These are phyloP conservation scores for Tarenaya hassleriana DNA, from an alignment of 345 rosid genomes.

Conservation along the genomic window DNA sequence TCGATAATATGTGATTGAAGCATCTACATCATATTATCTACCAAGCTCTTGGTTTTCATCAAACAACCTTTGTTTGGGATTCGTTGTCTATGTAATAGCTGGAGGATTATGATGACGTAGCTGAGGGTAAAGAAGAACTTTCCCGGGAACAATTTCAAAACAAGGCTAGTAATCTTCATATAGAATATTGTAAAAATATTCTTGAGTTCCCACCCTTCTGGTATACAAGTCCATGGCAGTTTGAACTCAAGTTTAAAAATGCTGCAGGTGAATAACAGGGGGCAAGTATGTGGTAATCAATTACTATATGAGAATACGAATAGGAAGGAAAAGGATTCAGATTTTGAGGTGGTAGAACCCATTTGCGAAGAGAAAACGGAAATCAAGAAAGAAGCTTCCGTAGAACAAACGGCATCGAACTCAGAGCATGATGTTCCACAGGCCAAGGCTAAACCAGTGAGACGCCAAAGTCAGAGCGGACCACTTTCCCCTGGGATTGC, in stretches of 20 bases:
- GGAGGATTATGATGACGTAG: conserved; percentile 64
- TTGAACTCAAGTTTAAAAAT: conserved; percentile 25
- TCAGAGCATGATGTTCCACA: conserved; percentile 44
- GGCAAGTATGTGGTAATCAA: conserved; percentile 29
- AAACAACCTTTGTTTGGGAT: conserved; percentile 6
- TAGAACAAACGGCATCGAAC: conserved; percentile 41
- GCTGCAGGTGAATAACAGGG: conserved; percentile 33
- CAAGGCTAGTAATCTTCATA: conserved; percentile 21
- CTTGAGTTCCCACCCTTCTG: conserved; percentile 8
- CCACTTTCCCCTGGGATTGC: conserved; percentile 62
- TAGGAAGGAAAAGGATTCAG: conserved; percentile 45
- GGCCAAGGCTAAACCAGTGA: conserved; percentile 43
- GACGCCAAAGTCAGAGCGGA: conserved; percentile 87
- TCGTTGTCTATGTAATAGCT: conserved; percentile 40
- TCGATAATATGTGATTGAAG: neutral
- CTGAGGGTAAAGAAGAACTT: conserved; percentile 47
- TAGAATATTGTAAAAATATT: conserved; percentile 1
- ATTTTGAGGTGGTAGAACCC: conserved; percentile 38
- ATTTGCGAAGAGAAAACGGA: conserved; percentile 32
- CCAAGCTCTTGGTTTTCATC: conserved; percentile 13
- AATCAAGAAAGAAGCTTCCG: conserved; percentile 33
- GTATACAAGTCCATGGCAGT: conserved; percentile 26
- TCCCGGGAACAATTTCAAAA: conserved; percentile 17
- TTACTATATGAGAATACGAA: conserved; percentile 32
- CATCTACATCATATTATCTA: neutral